These are phyloP conservation scores for Leccinum variabile DNA, from an alignment of 1,284 basidiomycete genomes.

Conservation along the genomic window DNA sequence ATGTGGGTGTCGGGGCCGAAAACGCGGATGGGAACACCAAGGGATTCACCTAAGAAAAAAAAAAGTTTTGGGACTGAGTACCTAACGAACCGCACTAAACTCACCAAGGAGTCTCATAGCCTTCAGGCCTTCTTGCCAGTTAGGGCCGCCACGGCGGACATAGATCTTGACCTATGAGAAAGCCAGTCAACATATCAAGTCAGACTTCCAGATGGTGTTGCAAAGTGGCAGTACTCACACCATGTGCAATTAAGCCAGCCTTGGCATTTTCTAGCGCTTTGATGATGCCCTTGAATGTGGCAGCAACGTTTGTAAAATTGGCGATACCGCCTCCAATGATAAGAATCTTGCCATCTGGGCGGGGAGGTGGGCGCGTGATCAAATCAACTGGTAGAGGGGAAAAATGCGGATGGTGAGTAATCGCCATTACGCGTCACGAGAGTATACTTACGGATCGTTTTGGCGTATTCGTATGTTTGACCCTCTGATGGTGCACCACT, in stretches of 20 bases:
- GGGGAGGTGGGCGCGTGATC: slow-evolving; percentile 87
- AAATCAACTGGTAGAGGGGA: slow-evolving; percentile 66
- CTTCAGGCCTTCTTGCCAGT: slow-evolving; percentile 99
- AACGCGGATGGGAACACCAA: slow-evolving; percentile 96
- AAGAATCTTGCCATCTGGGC: slow-evolving; percentile 92
- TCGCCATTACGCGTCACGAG: background rate
- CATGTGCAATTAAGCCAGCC: slow-evolving; percentile 77
- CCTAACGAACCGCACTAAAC: slow-evolving; percentile 1
- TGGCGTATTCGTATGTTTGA: slow-evolving; percentile 99
- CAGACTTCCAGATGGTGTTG: background rate
- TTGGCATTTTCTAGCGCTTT: slow-evolving; percentile 95
- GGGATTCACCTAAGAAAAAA: slow-evolving; percentile 66
- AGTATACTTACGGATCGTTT: slow-evolving; percentile 80
- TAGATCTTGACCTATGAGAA: slow-evolving; percentile 78
- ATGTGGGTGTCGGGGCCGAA: slow-evolving; percentile 99
- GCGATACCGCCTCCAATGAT: slow-evolving; percentile 99
- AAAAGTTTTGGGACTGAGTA: background rate
- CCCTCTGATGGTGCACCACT: slow-evolving; percentile 98
- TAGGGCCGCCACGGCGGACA: slow-evolving; percentile 97
- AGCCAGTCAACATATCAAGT: background rate
- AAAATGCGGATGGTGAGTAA: slow-evolving; percentile 4
- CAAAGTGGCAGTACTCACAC: slow-evolving; percentile 15
- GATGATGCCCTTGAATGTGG: slow-evolving; percentile 99
- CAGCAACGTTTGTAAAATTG: slow-evolving; percentile 99
- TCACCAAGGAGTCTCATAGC: slow-evolving; percentile 93